These are phyloP conservation scores for Paxillus ammoniavirescens DNA, from an alignment of 768 basidiomycete species.

Conservation along the genomic window DNA sequence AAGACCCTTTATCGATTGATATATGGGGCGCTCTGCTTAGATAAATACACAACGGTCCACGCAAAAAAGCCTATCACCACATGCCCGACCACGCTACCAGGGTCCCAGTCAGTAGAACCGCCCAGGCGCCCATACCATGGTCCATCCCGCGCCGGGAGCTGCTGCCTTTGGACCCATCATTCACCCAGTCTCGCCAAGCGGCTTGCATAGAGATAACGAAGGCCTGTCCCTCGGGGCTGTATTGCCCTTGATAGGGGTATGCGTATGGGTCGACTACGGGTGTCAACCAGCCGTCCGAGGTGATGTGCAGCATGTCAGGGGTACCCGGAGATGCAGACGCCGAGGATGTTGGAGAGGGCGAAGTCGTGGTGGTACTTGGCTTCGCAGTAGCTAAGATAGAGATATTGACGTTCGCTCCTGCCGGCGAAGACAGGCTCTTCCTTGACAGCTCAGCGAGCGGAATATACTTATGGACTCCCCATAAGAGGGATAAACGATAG, in stretches of 20 bases:
- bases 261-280: constrained; percentile 75
- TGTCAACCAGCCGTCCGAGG: constrained; percentile 59
- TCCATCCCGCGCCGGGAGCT: constrained; percentile 18
- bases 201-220: constrained; percentile 77
- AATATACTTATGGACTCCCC: constrained; percentile 47
- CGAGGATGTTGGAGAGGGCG: constrained; percentile 9
- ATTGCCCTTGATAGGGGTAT: constrained; percentile 42
- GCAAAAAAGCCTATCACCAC: neutral
- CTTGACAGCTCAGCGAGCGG: constrained; percentile 59
- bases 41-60: no score
- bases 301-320: constrained; percentile 44
- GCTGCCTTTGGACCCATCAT: constrained; percentile 50
- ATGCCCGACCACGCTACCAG: neutral
- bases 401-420: constrained; percentile 16
- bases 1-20: no score
- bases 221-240: constrained; percentile 76
- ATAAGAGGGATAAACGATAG: constrained; percentile 64
- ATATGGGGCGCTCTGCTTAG: no score
- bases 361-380: neutral
- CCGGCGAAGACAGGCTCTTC: constrained; percentile 29
- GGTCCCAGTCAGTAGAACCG: neutral
- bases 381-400: neutral
- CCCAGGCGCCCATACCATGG: neutral
- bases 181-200: constrained; percentile 74
- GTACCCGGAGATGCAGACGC: constrained; percentile 4